Evolutionary conservation across 139 green algal species (phyloP).

Genomic region (Picochlorum sp.): DNA sequence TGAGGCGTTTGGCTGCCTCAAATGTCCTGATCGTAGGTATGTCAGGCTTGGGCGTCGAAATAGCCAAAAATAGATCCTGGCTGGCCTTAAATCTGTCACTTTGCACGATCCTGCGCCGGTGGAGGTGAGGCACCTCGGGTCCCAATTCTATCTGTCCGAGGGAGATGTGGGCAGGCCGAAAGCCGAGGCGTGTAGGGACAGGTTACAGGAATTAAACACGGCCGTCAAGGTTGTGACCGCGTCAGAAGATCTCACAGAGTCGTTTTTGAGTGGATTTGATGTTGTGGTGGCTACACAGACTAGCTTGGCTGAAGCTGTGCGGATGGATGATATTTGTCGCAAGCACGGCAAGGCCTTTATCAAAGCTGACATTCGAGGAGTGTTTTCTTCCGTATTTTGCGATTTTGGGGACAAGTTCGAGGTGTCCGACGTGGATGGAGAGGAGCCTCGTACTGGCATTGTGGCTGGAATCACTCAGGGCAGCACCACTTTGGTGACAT

Average conservation of each 20-base stretch:
- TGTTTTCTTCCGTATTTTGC: slow-evolving; percentile 92
- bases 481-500: slow-evolving; percentile 76
- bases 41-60: slow-evolving; percentile 83
- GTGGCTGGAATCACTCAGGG: slow-evolving; percentile 73
- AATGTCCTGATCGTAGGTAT: slow-evolving; percentile 78
- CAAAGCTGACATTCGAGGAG: slow-evolving; percentile 62
- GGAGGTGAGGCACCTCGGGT: slow-evolving; percentile 59
- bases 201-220: slow-evolving; percentile 93
- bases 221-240: slow-evolving; percentile 62
- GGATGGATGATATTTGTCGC: slow-evolving; percentile 79
- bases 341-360: slow-evolving; percentile 74
- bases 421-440: slow-evolving; percentile 82
- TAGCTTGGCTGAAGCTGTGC: slow-evolving; percentile 47
- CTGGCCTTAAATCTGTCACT: slow-evolving; percentile 84
- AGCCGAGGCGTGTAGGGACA: slow-evolving; percentile 74
- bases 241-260: slow-evolving; percentile 43
- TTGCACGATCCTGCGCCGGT: slow-evolving; percentile 66
- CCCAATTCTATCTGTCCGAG: slow-evolving; percentile 93
- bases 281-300: slow-evolving; percentile 77
- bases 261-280: slow-evolving; percentile 70
- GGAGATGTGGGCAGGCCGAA: slow-evolving; percentile 80
- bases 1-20: slow-evolving; percentile 75
- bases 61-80: slow-evolving; percentile 98
- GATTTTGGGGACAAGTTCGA: slow-evolving; percentile 89
- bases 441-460: slow-evolving; percentile 88